Evolutionary conservation across 306 rosid species (phyloP), one percentile per base, ranked within the genome.

Genomic region (Dalbergia cochinchinensis): DNA sequence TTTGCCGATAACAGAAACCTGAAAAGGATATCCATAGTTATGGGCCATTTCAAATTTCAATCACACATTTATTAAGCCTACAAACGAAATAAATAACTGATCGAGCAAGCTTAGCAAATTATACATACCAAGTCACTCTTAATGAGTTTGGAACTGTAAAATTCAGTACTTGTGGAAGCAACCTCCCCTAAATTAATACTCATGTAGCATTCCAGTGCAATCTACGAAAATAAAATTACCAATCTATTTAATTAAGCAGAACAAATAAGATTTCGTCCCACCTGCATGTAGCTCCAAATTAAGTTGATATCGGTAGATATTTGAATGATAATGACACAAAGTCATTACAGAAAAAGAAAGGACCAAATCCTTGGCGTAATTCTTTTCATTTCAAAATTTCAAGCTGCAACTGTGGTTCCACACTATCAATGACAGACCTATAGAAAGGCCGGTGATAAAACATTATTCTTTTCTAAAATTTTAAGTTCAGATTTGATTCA

Each of bases 181-280:
- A 80, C 60, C 48, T 78, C 84, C 67, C 61, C 64, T 54, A 74
- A 66, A 62, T 80, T 86, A 47, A 89, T n/a, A 31, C 59, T 71
- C 74, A 85, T 80, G 54, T 79, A 73, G 67, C 92, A 89, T 39
- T 85, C 89, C 71, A 86, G n/a, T 19, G 80, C 84, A 80, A 86
- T 80, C 92, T 86, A 37, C 80, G 54, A 48, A 78, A 22, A 41
- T n/a, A 31, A 5, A 9, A 35, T 15, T 26, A 26, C 31, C 31
- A 61, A 61, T 61, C 8, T 31, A 26, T 7, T 42, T 42, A 42
- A 9, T 42, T 7, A 9, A 7, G 48, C 8, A 42, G 48, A 42
- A 42, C 3, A 37, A 37, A 37, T 37, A 37, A 37, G 7, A 37
- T 37, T 37, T 4, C 5, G 41, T 26, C 41, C 41, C 41, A 37